Evolutionary conservation across 371 early-diverging fungal species (phyloP).

Genomic region (Rhizomucor pusillus): DNA sequence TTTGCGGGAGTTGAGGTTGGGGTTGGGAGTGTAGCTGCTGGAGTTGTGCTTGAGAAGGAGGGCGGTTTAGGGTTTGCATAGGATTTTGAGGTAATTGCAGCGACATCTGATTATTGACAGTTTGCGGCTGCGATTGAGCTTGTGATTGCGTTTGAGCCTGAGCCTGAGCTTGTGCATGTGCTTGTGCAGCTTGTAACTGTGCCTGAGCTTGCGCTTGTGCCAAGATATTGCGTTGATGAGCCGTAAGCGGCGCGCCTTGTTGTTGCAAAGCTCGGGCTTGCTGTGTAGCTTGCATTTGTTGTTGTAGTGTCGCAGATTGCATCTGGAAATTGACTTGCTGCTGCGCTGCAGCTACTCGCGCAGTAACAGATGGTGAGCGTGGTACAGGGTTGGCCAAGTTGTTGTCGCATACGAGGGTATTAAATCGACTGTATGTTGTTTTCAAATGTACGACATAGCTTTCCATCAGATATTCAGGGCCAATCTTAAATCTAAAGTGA

Average conservation of each 20-base stretch:
- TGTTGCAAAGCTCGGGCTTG: slow-evolving; percentile 33
- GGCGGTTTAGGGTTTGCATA: background rate
- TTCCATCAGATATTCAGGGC: slow-evolving; percentile 58
- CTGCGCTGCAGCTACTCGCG: slow-evolving; percentile 31
- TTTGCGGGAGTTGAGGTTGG: slow-evolving; percentile 12
- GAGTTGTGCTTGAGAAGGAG: slow-evolving; percentile 1
- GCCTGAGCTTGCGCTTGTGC: slow-evolving; percentile 18
- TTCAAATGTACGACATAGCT: slow-evolving; percentile 55
- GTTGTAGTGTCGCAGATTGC: slow-evolving; percentile 11
- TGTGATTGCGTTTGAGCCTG: slow-evolving; percentile 25
- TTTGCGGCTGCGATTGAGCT: slow-evolving; percentile 25
- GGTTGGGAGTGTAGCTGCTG: slow-evolving; percentile 12
- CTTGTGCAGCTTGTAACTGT: slow-evolving; percentile 18
- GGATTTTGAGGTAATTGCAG: background rate
- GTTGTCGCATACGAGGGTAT: slow-evolving; percentile 51
- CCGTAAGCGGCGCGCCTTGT: slow-evolving; percentile 21
- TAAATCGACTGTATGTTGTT: slow-evolving; percentile 50
- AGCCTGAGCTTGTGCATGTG: slow-evolving; percentile 17
- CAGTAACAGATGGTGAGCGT: slow-evolving; percentile 42
- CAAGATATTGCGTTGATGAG: slow-evolving; percentile 31
- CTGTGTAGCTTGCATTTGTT: slow-evolving; percentile 16
- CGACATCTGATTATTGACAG: background rate
- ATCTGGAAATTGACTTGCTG: slow-evolving; percentile 25
- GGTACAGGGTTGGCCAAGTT: slow-evolving; percentile 48
- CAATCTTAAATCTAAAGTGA: slow-evolving; percentile 45